A percentile compares a stretch with the other conserved stretches of the same genome.
phyloP scores from a whole-genome alignment of 257 asterid species.

The Solanum gracilifrons region DNA sequence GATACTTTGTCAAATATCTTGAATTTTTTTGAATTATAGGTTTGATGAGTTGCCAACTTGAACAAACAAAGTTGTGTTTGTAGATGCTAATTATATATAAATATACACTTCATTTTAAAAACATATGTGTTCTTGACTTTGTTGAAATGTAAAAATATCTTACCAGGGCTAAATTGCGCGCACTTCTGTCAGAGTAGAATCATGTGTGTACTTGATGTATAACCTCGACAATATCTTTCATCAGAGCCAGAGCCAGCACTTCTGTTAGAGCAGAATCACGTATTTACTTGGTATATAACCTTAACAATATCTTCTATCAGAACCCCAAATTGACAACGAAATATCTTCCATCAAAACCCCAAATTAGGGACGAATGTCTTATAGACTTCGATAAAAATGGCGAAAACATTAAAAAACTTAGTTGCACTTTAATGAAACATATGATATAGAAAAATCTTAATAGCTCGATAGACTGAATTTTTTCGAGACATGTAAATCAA shows the following conservation, averaged over 20 bases:
- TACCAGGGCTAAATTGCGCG: background rate
- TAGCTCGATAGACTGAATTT: too few species aligned
- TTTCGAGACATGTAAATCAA: rapidly evolving
- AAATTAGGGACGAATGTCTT: too few species aligned
- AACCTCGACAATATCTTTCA: background rate
- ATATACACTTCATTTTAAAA: background rate
- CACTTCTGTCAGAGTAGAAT: background rate
- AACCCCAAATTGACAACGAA: background rate
- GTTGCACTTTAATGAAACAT: too few species aligned
- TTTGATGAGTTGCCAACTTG: background rate
- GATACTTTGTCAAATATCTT: background rate
- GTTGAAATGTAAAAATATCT: background rate
- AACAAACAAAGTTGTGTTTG: background rate
- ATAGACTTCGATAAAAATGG: too few species aligned
- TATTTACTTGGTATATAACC: background rate
- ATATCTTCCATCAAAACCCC: background rate
- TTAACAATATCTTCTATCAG: background rate
- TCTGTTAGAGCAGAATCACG: background rate
- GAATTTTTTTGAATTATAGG: background rate
- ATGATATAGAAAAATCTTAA: too few species aligned
- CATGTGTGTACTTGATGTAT: background rate
- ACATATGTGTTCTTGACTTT: background rate
- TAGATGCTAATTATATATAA: background rate
- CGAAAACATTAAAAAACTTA: too few species aligned
- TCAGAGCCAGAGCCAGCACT: background rate